Base-by-base conservation (phyloP, 1,139 yeast genomes). In the Magnusiomyces sp. region DNA sequence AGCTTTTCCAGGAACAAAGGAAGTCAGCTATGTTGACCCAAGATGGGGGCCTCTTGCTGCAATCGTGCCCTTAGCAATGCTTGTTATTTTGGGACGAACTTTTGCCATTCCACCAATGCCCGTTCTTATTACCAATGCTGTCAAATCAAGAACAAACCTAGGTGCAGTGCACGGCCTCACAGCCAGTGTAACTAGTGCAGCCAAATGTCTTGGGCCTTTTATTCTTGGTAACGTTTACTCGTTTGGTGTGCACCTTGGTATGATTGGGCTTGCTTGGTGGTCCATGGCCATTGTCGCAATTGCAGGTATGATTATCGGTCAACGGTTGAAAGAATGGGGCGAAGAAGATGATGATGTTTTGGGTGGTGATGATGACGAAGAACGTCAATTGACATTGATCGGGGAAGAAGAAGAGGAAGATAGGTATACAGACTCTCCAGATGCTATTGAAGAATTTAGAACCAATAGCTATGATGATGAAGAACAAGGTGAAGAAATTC, bases 151-250 rank as follows among this genome's bases (percentile, higher is more conserved):
- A 7, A 19, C 23, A 17, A 38, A 39, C 17, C 53, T 64, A 44
- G 67, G 67, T 4, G 59, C 64, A 3, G 60, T 64, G 2, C 66
- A 62, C 47, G 67, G 67, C 1, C 53, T 63, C 4, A 60, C 66
- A 5, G 64, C 62, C 43, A 56, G 62, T 14, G 68, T 75, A 41
- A 69, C 75, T 23, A 71, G 83, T 1, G 67, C 77, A 32, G 81
- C 84, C 0, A 63, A 84, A 53, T 78, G 75, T 52, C 48, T 77
- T 1, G 83, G 81, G 1, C 86, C 86, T 0, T 63, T 79, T 34
- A 39, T 71, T 2, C 75, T 81, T 74, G 86, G 86, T 5, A 57
- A 48, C 66, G 61, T 55, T 55, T 80, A 53, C 73, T 80, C 74
- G 62, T 77, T 17, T 63, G 72, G 64, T 63, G 72, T 51, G 71